These are phyloP conservation scores for Euclidium syriacum DNA, from an alignment of 345 rosid genomes.

Conservation along the genomic window DNA sequence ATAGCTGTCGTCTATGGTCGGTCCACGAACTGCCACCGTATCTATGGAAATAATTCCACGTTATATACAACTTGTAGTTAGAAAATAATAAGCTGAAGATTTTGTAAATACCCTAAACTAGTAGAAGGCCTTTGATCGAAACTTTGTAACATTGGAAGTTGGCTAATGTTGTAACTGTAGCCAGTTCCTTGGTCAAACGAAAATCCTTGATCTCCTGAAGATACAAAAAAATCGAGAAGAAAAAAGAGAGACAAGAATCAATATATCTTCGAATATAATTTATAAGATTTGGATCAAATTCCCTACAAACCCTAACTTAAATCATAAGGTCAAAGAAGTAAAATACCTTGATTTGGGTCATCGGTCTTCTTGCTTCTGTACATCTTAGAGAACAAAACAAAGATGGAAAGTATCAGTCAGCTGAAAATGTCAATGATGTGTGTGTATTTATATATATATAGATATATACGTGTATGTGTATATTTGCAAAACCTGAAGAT, in stretches of 20 bases:
- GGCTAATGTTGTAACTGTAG: slow-evolving; percentile 52
- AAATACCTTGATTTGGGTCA: slow-evolving; percentile 47
- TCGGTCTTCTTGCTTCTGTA: slow-evolving; percentile 65
- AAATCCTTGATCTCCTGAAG: slow-evolving; percentile 44
- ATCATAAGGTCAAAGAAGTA: background rate
- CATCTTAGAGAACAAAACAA: slow-evolving; percentile 40
- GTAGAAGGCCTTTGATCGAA: slow-evolving; percentile 47
- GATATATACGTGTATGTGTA: background rate
- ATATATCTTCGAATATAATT: background rate
- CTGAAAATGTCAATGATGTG: background rate
- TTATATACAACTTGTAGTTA: background rate
- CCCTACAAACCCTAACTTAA: slow-evolving; percentile 30
- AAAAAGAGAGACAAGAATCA: background rate
- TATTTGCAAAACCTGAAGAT: slow-evolving; percentile 58
- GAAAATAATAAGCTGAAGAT: background rate
- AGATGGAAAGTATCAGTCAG: background rate
- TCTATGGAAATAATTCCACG: slow-evolving; percentile 26
- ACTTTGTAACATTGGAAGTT: slow-evolving; percentile 54
- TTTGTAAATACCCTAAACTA: slow-evolving; percentile 30
- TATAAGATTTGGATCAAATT: background rate
- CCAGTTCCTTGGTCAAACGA: slow-evolving; percentile 39
- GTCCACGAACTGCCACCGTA: slow-evolving; percentile 46
- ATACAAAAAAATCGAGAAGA: background rate
- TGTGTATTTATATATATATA: background rate
- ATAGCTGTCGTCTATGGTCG: slow-evolving; percentile 29